phyloP scores from a whole-genome alignment of 2,329 filamentous ascomycete genomes.

The Ophiocordyceps sinensis region DNA sequence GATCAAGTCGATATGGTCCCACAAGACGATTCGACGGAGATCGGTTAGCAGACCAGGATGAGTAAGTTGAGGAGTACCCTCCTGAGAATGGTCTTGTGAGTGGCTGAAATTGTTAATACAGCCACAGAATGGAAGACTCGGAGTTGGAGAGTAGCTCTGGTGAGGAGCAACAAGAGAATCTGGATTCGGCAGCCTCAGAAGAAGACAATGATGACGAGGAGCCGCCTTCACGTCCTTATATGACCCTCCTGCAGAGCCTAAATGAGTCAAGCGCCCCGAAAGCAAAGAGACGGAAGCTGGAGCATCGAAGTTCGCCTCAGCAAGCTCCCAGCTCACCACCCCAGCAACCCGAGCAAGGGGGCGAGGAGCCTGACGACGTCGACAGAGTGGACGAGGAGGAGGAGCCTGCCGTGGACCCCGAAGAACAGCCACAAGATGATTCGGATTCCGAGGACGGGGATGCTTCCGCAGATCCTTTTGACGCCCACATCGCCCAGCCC shows the following conservation, averaged over 20 bases:
- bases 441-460: conserved; percentile 35
- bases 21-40: conserved; percentile 20
- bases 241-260: conserved; percentile 43
- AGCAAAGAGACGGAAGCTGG: conserved; percentile 43
- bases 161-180: conserved; percentile 19
- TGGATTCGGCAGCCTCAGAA: conserved; percentile 24
- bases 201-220: conserved; percentile 30
- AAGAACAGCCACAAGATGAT: conserved; percentile 17
- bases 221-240: conserved; percentile 33
- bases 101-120: neutral
- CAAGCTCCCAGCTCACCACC: conserved; percentile 6
- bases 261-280: conserved; percentile 28
- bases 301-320: conserved; percentile 17
- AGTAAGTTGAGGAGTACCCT: conserved; percentile 12
- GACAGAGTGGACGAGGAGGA: conserved; percentile 12
- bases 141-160: conserved; percentile 8
- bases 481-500: conserved; percentile 60
- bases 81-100: neutral
- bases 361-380: conserved; percentile 15
- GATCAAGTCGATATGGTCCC: conserved; percentile 21
- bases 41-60: conserved; percentile 20
- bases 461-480: conserved; percentile 56
- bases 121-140: conserved; percentile 7
- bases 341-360: conserved; percentile 20
- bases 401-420: conserved; percentile 4